Evolutionary conservation across 1,284 basidiomycete species (phyloP).

Genomic region (Malassezia obtusa): DNA sequence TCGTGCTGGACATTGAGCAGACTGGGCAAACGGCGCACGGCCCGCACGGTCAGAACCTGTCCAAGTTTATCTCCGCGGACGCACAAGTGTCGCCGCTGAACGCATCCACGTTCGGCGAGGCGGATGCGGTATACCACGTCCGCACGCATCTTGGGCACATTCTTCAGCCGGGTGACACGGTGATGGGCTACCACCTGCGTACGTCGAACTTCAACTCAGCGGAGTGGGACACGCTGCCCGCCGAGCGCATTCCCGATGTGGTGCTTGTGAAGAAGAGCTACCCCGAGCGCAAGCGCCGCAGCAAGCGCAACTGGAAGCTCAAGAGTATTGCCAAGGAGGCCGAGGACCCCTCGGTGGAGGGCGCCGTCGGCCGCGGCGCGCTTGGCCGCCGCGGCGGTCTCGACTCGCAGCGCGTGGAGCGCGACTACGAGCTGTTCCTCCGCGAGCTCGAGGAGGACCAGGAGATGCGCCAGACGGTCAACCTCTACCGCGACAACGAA

Average conservation of each 20-base stretch:
- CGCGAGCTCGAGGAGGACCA: constrained; percentile 92
- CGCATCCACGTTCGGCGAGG: constrained; percentile 55
- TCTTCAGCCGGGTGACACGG: constrained; percentile 88
- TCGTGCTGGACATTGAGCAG: constrained; percentile 83
- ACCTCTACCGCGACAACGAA: constrained; percentile 65
- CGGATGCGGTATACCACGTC: constrained; percentile 81
- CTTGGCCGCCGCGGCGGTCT: constrained; percentile 79
- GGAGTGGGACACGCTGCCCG: constrained; percentile 62
- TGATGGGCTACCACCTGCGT: constrained; percentile 77
- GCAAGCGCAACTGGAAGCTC: constrained; percentile 74
- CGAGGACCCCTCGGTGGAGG: constrained; percentile 52
- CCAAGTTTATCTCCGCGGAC: constrained; percentile 57
- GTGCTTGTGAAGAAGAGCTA: constrained; percentile 92
- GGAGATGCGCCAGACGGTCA: constrained; percentile 77
- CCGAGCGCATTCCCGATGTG: constrained; percentile 71
- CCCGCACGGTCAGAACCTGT: constrained; percentile 24
- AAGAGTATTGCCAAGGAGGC: constrained; percentile 88
- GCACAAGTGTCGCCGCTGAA: constrained; percentile 82
- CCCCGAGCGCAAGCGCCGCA: constrained; percentile 86
- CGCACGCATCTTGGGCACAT: constrained; percentile 91
- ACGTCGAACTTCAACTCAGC: constrained; percentile 87
- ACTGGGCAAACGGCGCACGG: constrained; percentile 39
- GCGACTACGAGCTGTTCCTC: constrained; percentile 93
- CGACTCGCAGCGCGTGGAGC: constrained; percentile 85
- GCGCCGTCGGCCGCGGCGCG: constrained; percentile 61